Percentiles rank a stretch among this genome's conserved stretches.
These are phyloP conservation scores for Mortierella alpina DNA, from an alignment of 192 early-diverging fungal species.

Conservation along the genomic window DNA sequence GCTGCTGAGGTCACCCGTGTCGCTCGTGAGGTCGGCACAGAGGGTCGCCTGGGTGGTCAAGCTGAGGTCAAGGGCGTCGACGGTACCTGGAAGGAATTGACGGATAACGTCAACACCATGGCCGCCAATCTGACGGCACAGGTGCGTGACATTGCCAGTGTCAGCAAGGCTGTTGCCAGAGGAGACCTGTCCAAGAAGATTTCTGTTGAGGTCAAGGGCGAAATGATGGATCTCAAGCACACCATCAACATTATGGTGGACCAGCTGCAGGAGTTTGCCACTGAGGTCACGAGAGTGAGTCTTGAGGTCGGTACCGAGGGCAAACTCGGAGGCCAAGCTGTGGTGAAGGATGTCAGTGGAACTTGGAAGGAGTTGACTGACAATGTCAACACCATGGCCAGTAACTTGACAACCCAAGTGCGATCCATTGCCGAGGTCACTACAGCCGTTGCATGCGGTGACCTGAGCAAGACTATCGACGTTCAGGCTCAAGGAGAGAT, in stretches of 20 bases:
- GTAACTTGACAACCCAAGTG: slow-evolving; percentile 65
- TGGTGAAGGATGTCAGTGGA: slow-evolving; percentile 64
- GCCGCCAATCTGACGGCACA: slow-evolving; percentile 73
- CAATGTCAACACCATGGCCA: slow-evolving; percentile 73
- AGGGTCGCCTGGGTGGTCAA: slow-evolving; percentile 66
- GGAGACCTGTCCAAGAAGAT: slow-evolving; percentile 77
- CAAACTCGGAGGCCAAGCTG: slow-evolving; percentile 64
- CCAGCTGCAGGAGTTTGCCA: slow-evolving; percentile 68
- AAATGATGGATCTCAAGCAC: slow-evolving; percentile 75
- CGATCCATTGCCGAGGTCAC: slow-evolving; percentile 70
- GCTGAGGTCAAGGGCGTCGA: slow-evolving; percentile 65
- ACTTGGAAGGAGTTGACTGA: slow-evolving; percentile 75
- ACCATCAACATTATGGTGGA: slow-evolving; percentile 81
- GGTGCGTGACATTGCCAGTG: slow-evolving; percentile 75
- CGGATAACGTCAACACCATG: slow-evolving; percentile 77
- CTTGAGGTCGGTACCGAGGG: slow-evolving; percentile 67
- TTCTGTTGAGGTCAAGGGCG: slow-evolving; percentile 71
- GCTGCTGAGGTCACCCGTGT: slow-evolving; percentile 75
- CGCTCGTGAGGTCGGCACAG: slow-evolving; percentile 70
- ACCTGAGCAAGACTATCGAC: slow-evolving; percentile 61
- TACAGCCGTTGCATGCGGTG: slow-evolving; percentile 66
- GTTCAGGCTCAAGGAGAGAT: slow-evolving; percentile 66
- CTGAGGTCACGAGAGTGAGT: slow-evolving; percentile 67
- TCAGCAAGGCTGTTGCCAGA: slow-evolving; percentile 70
- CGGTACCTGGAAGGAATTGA: slow-evolving; percentile 77